A percentile compares a stretch with the other conserved stretches of the same genome.
Conservation (phyloP, 495 filamentous ascomycete genomes). For the Apodospora peruviana region DNA sequence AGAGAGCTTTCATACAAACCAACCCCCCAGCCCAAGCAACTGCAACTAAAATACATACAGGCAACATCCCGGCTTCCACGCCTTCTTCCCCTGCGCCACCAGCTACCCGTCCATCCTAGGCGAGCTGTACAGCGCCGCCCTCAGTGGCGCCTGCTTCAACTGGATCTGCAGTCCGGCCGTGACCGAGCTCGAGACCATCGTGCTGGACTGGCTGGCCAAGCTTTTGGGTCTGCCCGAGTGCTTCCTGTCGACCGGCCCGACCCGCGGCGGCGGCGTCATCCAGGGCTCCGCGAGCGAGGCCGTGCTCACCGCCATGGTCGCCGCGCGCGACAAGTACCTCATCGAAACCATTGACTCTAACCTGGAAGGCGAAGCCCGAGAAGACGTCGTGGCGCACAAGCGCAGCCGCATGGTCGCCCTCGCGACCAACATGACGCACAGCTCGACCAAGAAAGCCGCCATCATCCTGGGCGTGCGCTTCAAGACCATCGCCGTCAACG, state of each 20-base stretch:
- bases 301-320: slow-evolving; percentile 79
- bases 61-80: slow-evolving; percentile 92
- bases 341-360: slow-evolving; percentile 49
- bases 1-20: background rate
- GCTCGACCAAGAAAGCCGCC: slow-evolving; percentile 79
- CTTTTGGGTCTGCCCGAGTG: slow-evolving; percentile 66
- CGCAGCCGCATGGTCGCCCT: slow-evolving; percentile 73
- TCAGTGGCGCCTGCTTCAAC: slow-evolving; percentile 90
- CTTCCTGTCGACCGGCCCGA: slow-evolving; percentile 70
- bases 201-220: slow-evolving; percentile 86
- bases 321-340: slow-evolving; percentile 78
- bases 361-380: slow-evolving; percentile 50
- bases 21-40: background rate
- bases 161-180: slow-evolving; percentile 94
- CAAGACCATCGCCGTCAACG: slow-evolving; percentile 55
- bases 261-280: slow-evolving; percentile 81
- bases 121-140: slow-evolving; percentile 85
- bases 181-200: slow-evolving; percentile 88
- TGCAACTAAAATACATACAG: background rate
- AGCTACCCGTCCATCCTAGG: slow-evolving; percentile 86
- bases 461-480: slow-evolving; percentile 79
- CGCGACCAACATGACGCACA: slow-evolving; percentile 74
- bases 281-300: slow-evolving; percentile 92
- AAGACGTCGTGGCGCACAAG: slow-evolving; percentile 60
- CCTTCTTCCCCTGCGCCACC: slow-evolving; percentile 82